Base-by-base conservation (phyloP, 805 yeast genomes). In the Candida insectalens region DNA sequence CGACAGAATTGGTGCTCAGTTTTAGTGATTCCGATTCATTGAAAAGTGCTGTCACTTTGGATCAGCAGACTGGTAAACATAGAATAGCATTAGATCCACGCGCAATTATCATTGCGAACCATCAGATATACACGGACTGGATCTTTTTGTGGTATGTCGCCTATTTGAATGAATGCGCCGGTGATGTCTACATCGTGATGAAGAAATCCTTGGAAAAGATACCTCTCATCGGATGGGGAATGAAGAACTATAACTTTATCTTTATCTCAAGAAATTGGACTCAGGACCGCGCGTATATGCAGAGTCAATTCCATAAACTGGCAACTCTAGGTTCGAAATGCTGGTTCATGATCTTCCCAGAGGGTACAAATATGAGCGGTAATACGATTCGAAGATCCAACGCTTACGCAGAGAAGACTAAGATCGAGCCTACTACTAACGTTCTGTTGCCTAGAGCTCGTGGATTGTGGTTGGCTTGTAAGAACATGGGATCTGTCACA, bases 71-170 rank as follows among this genome's bases (percentile, higher is more conserved):
- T 12, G 44, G 40, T 9, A 25, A 27, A 6, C 25, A 39, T 5
- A 15, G 32, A 8, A 32, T 51, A 13, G 41, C 36, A 4, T 38
- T 58, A 5, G 54, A 52, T 26, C 38, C 43, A 13, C 41, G 40
- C 12, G 62, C 63, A 10, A 46, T 89, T 2, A 53, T 80, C 30
- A 77, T 88, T 23, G 74, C 92, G n/a, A 89, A 89, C 51, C 97
- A 89, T 56, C 96, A 88, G 59, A 79, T 89, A 17, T 89, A 89
- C 53, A 76, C 89, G 3, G 98, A 89, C 53, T 89, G 98, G 98
- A 66, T 82, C 8, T 87, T 73, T 46, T 45, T 85, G 36, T 89
- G 98, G 98, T 89, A 83, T 74, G 39, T 83, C 15, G 63, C 83
- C 0, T 81, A 83, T 52, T 68, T 87, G 5, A 71, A 84, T 9